Percentiles rank a stretch among this genome's conserved stretches.
Evolutionary conservation across 2,329 filamentous ascomycete genomes (phyloP).

Genomic region (Fusarium xylarioides): DNA sequence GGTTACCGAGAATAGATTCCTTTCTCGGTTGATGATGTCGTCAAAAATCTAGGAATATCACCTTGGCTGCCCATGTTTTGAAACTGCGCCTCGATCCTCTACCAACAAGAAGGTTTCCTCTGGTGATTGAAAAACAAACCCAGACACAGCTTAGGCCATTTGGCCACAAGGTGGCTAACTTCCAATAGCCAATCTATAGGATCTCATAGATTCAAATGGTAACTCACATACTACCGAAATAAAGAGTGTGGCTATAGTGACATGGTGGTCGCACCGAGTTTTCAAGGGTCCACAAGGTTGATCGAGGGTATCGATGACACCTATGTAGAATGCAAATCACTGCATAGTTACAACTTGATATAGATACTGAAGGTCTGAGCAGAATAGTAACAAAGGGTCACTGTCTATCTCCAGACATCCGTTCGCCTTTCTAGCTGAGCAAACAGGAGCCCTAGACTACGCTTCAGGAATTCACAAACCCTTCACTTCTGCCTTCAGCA

Average conservation of each 20-base stretch:
- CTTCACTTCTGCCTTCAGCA: not conserved
- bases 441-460: not conserved
- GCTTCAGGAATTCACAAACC: not conserved
- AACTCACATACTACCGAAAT: not conserved
- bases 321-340: not conserved
- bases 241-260: not conserved
- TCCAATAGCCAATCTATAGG: constrained; percentile 8
- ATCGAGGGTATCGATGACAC: constrained; percentile 1
- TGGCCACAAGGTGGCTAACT: not conserved
- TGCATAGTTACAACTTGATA: constrained; percentile 16
- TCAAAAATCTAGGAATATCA: constrained; percentile 10
- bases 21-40: not conserved
- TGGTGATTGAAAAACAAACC: not conserved
- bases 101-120: constrained; percentile 5
- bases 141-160: not conserved
- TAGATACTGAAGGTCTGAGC: not conserved
- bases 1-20: constrained; percentile 35
- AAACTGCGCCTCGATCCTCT: constrained; percentile 17
- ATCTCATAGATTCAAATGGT: not conserved
- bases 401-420: not conserved
- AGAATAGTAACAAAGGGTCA: not conserved
- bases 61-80: constrained; percentile 1
- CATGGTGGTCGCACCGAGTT: not conserved
- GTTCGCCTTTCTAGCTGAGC: not conserved
- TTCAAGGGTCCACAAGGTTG: constrained; percentile 13